Base-by-base conservation (phyloP, 2,329 filamentous ascomycete species). In the Aureobasidium mangrovei region DNA sequence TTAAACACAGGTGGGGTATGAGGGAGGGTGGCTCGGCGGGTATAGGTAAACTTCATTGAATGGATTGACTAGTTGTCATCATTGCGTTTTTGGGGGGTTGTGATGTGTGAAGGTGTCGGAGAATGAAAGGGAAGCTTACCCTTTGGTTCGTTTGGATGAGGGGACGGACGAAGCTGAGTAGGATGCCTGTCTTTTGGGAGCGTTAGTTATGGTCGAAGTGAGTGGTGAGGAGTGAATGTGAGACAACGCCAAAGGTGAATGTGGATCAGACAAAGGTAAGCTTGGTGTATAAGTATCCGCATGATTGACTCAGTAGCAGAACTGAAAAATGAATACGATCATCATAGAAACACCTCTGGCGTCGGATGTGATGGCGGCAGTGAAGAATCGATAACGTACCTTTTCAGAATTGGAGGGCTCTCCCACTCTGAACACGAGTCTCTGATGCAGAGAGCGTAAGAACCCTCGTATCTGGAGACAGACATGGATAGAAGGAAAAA, bases 11-110 rank as follows among this genome's bases (percentile, higher is more conserved):
- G 66, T 69, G 66, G 63, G 63, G 65, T 69, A 68, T 63, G 47
- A 62, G 66, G 63, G 59, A 69, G 67, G 62, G 62, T 62, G 62
- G 60, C 66, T 69, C 64, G 67, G 64, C 58, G 59, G 62, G 61
- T 57, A 53, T 53, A 53, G 49, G 49, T 55, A 63, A 65, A 65
- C 67, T 63, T 69, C 65, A 63, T 69, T 63, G 67, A 69, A 69
- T 69, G 67, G 67, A 69, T 69, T 63, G 65, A 69, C 67, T 69
- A 53, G 63, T 56, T 65, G 63, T 67, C 67, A 68, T 69, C 67
- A 60, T 67, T 54, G 61, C 61, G 59, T 45, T 44, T 26, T 26
- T 27, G 10, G 47, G 8, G n/a, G 18, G 4, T 24, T 10, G 3
- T 31, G 26, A n/a, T 10, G 5, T 4, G 5, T 32, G 46, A 45